These are phyloP conservation scores for Ophiocordyceps camponoti-saundersi DNA, from an alignment of 2,329 filamentous ascomycete species.

Conservation along the genomic window DNA sequence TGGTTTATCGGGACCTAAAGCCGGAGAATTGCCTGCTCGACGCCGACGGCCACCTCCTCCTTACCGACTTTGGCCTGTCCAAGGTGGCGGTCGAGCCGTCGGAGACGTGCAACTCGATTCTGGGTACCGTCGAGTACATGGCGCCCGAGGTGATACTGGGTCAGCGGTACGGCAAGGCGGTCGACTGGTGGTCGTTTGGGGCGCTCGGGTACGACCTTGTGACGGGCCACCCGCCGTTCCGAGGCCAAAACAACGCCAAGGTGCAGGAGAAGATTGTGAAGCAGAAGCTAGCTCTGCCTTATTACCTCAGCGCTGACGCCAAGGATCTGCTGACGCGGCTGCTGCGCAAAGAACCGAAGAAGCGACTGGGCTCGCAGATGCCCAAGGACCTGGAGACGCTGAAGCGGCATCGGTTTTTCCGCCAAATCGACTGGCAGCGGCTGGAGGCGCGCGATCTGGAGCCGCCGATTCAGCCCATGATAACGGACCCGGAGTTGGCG, in stretches of 20 bases:
- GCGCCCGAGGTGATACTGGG: constrained; percentile 86
- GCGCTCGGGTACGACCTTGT: constrained; percentile 84
- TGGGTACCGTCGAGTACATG: constrained; percentile 98
- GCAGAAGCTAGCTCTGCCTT: constrained; percentile 76
- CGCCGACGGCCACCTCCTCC: constrained; percentile 73
- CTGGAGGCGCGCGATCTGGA: constrained; percentile 68
- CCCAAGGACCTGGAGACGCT: constrained; percentile 72
- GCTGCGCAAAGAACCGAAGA: constrained; percentile 78
- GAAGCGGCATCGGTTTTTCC: constrained; percentile 91
- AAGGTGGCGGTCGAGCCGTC: constrained; percentile 64
- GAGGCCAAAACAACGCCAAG: constrained; percentile 79
- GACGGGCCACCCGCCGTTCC: constrained; percentile 83
- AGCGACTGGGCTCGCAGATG: constrained; percentile 78
- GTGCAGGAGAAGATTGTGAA: constrained; percentile 92
- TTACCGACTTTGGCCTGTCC: constrained; percentile 93
- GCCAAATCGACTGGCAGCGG: constrained; percentile 87
- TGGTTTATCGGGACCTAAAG: constrained; percentile 94
- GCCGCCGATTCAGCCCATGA: constrained; percentile 80
- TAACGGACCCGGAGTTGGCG: constrained; percentile 87
- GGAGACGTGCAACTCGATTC: constrained; percentile 67
- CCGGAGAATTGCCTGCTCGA: constrained; percentile 95
- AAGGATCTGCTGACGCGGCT: constrained; percentile 87
- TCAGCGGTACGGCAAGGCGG: constrained; percentile 78
- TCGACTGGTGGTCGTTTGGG: constrained; percentile 98
- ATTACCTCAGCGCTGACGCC: constrained; percentile 78